Base-by-base conservation (phyloP, 495 filamentous ascomycete species). In the Platismatia glauca region DNA sequence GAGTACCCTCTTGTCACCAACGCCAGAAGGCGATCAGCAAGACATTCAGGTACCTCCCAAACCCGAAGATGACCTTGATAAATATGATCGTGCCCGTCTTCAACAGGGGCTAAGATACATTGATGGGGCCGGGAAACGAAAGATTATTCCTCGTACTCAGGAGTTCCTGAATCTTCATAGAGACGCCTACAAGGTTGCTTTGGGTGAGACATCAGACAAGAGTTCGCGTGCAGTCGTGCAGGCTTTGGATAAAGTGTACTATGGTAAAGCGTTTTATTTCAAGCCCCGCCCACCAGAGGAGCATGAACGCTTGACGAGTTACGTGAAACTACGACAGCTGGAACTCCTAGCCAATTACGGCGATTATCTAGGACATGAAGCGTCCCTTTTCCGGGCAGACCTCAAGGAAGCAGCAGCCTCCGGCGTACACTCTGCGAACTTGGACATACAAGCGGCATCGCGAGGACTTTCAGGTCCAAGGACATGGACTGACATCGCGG, bases 291-390 rank as follows among this genome's bases (percentile, higher is more conserved):
- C 52, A 52, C 34, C 13, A 62, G 59, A 66, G 39, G 64, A 66
- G 53, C 31, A 66, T 29, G 50, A 62, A 27, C 64, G 39, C 34
- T 35, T 58, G 6, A 58, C 52, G 59, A 6, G 33, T 3, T 65
- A 62, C 52, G 53, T 65, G 50, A 62, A 58, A 22, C 37, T 65
- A 46, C 59, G 64, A 62, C 59, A 24, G 38, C 59, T 65, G 33
- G 59, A 65, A 16, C 7, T 65, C 50, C 50, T 58, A n/a, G 64
- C 64, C 53, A 65, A 65, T 43, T 58, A 65, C 44, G 59, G 64
- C 11, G 59, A 65, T 53, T 62, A 58, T 65, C 64, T 62, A 12
- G 64, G 52, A 57, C 52, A 58, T 31, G 59, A 62, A 52, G 31
- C 52, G 52, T 44, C 41, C 18, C 18, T 50, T 34, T 48, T 65